Evolutionary conservation across 345 rosid genomes (phyloP), one percentile per base, ranked within the genome.

Genomic region (Lepidium didymum): DNA sequence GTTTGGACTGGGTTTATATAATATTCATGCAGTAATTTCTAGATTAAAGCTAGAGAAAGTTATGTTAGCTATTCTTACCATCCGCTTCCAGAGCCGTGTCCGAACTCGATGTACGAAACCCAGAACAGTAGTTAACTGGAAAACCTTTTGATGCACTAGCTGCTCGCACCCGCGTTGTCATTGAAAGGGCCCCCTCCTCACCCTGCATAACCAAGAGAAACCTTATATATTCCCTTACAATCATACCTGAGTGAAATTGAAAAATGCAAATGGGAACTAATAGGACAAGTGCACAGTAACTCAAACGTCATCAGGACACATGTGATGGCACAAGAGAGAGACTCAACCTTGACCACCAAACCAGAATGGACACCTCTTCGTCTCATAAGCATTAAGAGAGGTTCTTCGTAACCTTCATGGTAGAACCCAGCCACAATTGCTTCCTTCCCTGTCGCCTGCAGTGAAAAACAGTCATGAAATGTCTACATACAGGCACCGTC

Each of bases 341-440:
- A 29, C 47, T 56, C 75, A 34, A 93, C 98, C 98, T 94, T 94
- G 73, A 94, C 77, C 54, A 91, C 97, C 79, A 94, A 80, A 75
- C 99, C 97, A 51, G 95, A 86, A 76, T 91, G 95, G 40, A 91
- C 81, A 41, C 95, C 97, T 86, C 99, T 84, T 83, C 96, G 84
- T 83, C 86, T 91, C 99, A 94, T 94, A 63, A 94, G 99, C 97
- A 88, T 91, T 72, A 94, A 69, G 76, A 94, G 85, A 34, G 99
- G 87, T 42, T 91, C 97, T 75, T 88, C 97, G 11, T 86, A 94
- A n/a, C 88, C 97, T 85, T 81, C 92, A 37, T 94, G 99, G 81
- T 86, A 94, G 74, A 94, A 94, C 58, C 99, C 97, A 69, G 99
- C 76, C 53, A 91, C 95, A 56, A 91, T 83, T 43, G 96, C 69